These are phyloP conservation scores for Huntiella decipiens DNA, from an alignment of 2,329 filamentous ascomycete genomes.

Conservation along the genomic window DNA sequence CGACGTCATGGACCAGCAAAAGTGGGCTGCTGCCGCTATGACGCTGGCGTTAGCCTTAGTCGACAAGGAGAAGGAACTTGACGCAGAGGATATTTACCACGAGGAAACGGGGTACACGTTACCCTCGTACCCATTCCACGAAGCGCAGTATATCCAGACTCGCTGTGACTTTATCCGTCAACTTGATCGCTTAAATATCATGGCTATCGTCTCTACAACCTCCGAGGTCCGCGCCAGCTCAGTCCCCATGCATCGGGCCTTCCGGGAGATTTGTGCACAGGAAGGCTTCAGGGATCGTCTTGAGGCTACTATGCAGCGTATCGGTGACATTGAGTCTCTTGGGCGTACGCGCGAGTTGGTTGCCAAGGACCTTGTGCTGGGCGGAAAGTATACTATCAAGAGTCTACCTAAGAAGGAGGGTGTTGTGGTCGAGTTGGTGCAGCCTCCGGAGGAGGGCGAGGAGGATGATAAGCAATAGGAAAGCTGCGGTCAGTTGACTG, in stretches of 20 bases:
- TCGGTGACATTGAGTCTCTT: slow-evolving; percentile 80
- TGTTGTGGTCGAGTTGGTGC: slow-evolving; percentile 24
- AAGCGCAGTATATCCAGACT: slow-evolving; percentile 85
- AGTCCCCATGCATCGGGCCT: slow-evolving; percentile 90
- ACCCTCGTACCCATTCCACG: slow-evolving; percentile 62
- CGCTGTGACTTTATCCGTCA: slow-evolving; percentile 82
- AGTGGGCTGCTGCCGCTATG: slow-evolving; percentile 88
- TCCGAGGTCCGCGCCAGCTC: slow-evolving; percentile 82
- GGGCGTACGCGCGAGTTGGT: slow-evolving; percentile 88
- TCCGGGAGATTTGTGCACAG: slow-evolving; percentile 60
- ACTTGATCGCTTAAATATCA: slow-evolving; percentile 87
- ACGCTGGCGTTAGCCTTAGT: slow-evolving; percentile 80
- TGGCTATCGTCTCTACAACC: slow-evolving; percentile 64
- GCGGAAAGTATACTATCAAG: slow-evolving; percentile 56
- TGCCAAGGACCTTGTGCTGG: slow-evolving; percentile 78
- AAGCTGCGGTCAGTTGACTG: not conserved
- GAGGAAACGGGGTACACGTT: slow-evolving; percentile 51
- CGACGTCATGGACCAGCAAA: slow-evolving; percentile 96
- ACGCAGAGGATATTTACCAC: slow-evolving; percentile 41
- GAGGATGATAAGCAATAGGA: slow-evolving; percentile 13
- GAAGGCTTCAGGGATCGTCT: slow-evolving; percentile 68
- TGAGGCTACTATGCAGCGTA: slow-evolving; percentile 65
- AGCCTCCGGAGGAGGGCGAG: slow-evolving; percentile 21
- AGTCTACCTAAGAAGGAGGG: slow-evolving; percentile 18
- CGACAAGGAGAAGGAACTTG: slow-evolving; percentile 50